These are phyloP conservation scores for Plenodomus biglobosus DNA, from an alignment of 2,329 filamentous ascomycete genomes.

Conservation along the genomic window DNA sequence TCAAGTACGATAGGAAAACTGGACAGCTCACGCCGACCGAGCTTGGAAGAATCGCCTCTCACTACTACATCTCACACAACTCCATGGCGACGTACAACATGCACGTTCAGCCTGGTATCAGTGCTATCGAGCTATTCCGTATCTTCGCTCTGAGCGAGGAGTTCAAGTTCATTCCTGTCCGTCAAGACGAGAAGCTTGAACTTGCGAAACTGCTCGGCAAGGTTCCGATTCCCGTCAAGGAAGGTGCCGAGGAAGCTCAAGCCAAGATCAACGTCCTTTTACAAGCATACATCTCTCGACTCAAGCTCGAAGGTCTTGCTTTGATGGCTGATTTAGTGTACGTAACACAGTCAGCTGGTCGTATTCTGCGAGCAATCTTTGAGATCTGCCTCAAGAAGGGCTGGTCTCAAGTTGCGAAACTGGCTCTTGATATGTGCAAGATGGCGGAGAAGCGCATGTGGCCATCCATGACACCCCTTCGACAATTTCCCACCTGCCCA, in stretches of 20 bases:
- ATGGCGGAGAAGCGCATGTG: conserved; percentile 99
- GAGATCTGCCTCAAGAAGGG: conserved; percentile 98
- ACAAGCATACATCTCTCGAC: conserved; percentile 92
- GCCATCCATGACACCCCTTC: conserved; percentile 95
- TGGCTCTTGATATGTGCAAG: conserved; percentile 91
- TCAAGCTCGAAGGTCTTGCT: conserved; percentile 90
- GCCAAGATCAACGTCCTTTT: conserved; percentile 98
- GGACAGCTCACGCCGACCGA: conserved; percentile 89
- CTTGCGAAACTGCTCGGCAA: conserved; percentile 85
- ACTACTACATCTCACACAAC: conserved; percentile 96
- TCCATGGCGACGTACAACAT: conserved; percentile 98
- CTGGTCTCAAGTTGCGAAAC: conserved; percentile 91
- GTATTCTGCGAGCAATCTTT: conserved; percentile 92
- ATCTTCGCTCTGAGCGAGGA: conserved; percentile 95
- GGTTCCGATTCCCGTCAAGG: conserved; percentile 95
- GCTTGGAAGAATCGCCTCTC: conserved; percentile 90
- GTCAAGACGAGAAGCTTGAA: conserved; percentile 96
- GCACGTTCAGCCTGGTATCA: conserved; percentile 89
- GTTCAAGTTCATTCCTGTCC: conserved; percentile 98
- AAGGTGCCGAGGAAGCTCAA: conserved; percentile 93
- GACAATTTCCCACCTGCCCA: conserved; percentile 79
- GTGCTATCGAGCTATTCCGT: conserved; percentile 92
- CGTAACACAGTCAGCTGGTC: conserved; percentile 94
- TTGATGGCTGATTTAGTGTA: conserved; percentile 99
- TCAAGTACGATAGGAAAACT: conserved; percentile 94